Base-by-base conservation (phyloP, 306 rosid genomes). In the Calophaca sinica region DNA sequence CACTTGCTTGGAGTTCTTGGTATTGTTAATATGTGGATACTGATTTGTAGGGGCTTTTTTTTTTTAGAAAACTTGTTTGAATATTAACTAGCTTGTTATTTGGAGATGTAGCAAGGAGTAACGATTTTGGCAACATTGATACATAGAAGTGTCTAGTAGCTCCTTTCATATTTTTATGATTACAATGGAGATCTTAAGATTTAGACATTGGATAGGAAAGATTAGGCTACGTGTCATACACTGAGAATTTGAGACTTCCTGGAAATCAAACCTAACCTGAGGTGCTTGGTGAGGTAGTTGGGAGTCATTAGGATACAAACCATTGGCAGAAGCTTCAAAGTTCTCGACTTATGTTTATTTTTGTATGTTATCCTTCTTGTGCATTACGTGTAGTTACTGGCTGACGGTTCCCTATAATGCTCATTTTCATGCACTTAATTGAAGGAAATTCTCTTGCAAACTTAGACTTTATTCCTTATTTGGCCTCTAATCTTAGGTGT, bases 271-370 rank as follows among this genome's bases (percentile, higher is more conserved):
- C 39, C 13, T 55, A 26, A 71, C 29, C n/a, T 2, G 29, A 55
- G 29, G 41, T 71, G 66, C 8, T 55, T 41, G 36, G n/a, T 55
- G 7, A 11, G 66, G 31, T 28, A 54, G 76, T 39, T 55, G 54
- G 49, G n/a, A 20, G 64, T n/a, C 3, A 9, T 26, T 54, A 11
- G 28, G 62, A 71, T 71, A 26, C 12, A 38, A 15, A 58, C 39
- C 52, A 70, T 45, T 70, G 62, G 53, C 12, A 78, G 51, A 38
- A 39, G 67, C 68, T 15, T 42, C 36, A 39, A 41, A 39, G 35
- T 60, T 70, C 9, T 61, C 44, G 42, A 12, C 9, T 31, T 39
- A 52, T 64, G 28, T 46, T 60, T 32, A 42, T 36, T 31, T 35
- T 7, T 55, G 45, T 60, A 52, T 55, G 57, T 42, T 32, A 9